Base-by-base conservation (phyloP, 495 filamentous ascomycete species). In the Xylaria venustula region DNA sequence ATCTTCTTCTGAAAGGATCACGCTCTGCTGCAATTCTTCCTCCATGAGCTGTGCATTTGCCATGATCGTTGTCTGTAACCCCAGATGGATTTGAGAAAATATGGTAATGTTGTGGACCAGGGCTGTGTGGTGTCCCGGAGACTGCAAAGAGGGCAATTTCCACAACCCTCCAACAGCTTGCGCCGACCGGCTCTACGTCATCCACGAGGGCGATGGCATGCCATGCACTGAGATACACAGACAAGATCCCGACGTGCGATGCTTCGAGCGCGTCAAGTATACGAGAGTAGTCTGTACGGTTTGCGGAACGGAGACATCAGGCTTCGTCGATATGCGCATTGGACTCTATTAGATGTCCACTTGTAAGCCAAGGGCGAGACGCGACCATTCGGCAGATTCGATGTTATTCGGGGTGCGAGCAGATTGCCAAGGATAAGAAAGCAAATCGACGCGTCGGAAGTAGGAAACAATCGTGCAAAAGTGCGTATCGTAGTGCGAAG, bases 1-100 rank as follows among this genome's bases (percentile, higher is more conserved):
- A 20, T 76, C 75, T 40, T 71, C 75, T 64, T 78, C 77, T 5
- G 76, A 78, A 54, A 75, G 68, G 57, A 80, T 64, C 40, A 74
- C 77, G 54, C 78, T 81, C 52, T 80, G 78, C 55, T 81, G 79
- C 51, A 81, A 64, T 63, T 80, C 73, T 48, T 81, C 79, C 67
- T 80, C 74, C 77, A 77, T 81, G 44, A 79, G 71, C 56, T 79
- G 79, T 42, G 77, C 73, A 32, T 75, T 75, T 22, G 78, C 73
- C 79, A 81, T 81, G 22, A 56, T 69, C 49, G 19, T 34, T 14
- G 5, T 37, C 25, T 28, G n/a, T 37, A 36, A 23, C n/a, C 48
- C 19, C 17, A 32, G 0, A 15, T 8, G 28, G 19, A 11, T 32
- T 3, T 23, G 4, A 32, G n/a, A 3, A 30, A 44, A 1, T 42